Base-by-base conservation (phyloP, 2,329 filamentous ascomycete genomes). In the Aspergillus arachidicola region DNA sequence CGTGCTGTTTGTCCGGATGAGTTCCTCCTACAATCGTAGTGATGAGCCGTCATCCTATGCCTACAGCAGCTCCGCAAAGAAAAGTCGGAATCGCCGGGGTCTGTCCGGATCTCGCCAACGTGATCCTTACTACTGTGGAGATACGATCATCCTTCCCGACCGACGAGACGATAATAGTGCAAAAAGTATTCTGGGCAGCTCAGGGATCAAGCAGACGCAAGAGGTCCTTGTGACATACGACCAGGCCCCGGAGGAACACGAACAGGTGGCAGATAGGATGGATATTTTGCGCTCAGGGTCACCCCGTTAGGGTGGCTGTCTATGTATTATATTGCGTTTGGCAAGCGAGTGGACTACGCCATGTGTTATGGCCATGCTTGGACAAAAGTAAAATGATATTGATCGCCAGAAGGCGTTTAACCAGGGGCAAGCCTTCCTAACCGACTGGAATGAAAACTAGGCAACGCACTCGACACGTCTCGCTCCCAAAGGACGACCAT, bases 1-100 rank as follows among this genome's bases (percentile, higher is more conserved):
- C 7, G 65, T 70, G 10, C 66, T 76, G 21, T 57, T 74, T 41
- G 51, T 69, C 14, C 63, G 67, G 41, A 62, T 67, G 11, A 60
- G 59, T 9, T 53, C 50, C 26, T 53, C 50, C 19, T 53, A 53
- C n/a, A 26, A 53, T 23, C 50, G 30, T 19, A 53, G n/a, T 14
- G 50, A 53, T 10, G 50, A 53, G n/a, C 50, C 30, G 7, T 53
- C 50, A 11, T 53, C 50, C 14, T n/a, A 53, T n/a, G 14, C 16
- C 26, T 19, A 51, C 48, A n/a, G 28, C 30, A 53, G 11, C 50
- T 53, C 50, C 9, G 21, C 50, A 10, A 32, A 34, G 28, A 32
- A 21, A 21, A 11, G 28, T 4, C 21, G 30, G 19, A 34, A 32
- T 19, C 30, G 28, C 23, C 46, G 46, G 6, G 23, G 14, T 6